These are phyloP conservation scores for Pseudogymnoascus sp. DNA, from an alignment of 2,329 filamentous ascomycete species.

Conservation along the genomic window DNA sequence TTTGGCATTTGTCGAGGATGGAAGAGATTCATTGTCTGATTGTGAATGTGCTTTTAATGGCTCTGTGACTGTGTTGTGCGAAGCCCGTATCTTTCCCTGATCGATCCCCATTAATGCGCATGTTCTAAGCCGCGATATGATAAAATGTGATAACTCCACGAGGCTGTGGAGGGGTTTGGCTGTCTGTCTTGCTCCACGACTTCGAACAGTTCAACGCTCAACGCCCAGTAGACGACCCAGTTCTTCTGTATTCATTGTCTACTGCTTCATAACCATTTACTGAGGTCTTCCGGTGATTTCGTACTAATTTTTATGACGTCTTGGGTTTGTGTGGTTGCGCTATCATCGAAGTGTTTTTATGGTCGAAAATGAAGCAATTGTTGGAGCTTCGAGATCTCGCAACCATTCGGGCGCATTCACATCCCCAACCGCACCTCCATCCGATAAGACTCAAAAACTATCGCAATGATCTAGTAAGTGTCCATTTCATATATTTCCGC, in stretches of 20 bases:
- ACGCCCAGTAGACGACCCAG: neutral
- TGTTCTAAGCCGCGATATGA: conserved; percentile 8
- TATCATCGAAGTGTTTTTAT: neutral
- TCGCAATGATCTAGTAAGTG: neutral
- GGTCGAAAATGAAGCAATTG: conserved; percentile 10
- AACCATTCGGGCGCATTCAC: neutral
- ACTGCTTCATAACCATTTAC: neutral
- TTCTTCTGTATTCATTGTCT: neutral
- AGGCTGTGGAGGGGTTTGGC: conserved; percentile 6
- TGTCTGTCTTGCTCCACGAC: conserved; percentile 2
- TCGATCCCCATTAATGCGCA: neutral
- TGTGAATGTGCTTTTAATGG: neutral
- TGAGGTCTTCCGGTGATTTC: neutral
- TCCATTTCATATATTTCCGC: neutral
- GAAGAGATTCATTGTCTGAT: neutral
- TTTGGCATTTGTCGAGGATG: neutral
- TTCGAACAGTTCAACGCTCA: neutral
- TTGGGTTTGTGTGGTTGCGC: neutral
- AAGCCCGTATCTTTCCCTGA: neutral
- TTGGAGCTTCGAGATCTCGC: conserved; percentile 1
- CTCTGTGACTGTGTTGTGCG: conserved; percentile 1
- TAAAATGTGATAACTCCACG: conserved; percentile 6
- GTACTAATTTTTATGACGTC: neutral
- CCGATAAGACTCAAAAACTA: neutral
- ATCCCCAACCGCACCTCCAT: neutral